Evolutionary conservation across 306 rosid genomes (phyloP), one percentile per base, ranked within the genome.

Genomic region (Cucumis melo): DNA sequence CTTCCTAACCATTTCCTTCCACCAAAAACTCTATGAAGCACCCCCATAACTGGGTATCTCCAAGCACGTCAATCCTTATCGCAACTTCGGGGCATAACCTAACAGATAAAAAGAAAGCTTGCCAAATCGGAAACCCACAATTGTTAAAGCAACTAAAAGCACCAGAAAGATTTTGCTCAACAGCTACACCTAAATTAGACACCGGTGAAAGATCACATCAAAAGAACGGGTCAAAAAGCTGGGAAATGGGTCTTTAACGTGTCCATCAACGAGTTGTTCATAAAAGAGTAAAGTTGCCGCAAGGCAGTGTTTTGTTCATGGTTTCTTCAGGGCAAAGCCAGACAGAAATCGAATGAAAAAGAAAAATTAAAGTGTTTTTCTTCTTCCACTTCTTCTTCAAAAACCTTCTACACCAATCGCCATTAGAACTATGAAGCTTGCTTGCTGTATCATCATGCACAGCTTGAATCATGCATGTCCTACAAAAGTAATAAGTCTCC

Each of bases 151-250:
- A 71, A 71, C 50, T 48, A 8, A 66, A 41, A 23, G 56, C 56
- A 68, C n/a, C 38, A 44, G 74, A 68, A 23, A 23, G 56, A 23
- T 42, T 17, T 42, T 44, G 76, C 39, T 1, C 24, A 16, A 71
- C 58, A 46, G 15, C 76, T 48, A 71, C 59, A 23, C 76, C 59
- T 66, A 24, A 71, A 50, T 29, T 9, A 50, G 42, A 71, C 29
- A 71, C 59, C 9, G 76, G 39, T 71, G 76, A 48, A 48, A 71
- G 13, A 71, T 71, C 76, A 71, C 57, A 71, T 71, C 76, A 71
- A 71, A 15, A 53, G 17, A 41, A 38, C 53, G 51, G 13, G 59
- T 48, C 76, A 71, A 48, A 48, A 46, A 46, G 42, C 48, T 48
- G 39, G 59, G 27, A 27, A 73, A 51, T 54, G 36, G 29, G 34